Base-by-base conservation (phyloP, 2,329 filamentous ascomycete genomes). In the Calycina herbarum region DNA sequence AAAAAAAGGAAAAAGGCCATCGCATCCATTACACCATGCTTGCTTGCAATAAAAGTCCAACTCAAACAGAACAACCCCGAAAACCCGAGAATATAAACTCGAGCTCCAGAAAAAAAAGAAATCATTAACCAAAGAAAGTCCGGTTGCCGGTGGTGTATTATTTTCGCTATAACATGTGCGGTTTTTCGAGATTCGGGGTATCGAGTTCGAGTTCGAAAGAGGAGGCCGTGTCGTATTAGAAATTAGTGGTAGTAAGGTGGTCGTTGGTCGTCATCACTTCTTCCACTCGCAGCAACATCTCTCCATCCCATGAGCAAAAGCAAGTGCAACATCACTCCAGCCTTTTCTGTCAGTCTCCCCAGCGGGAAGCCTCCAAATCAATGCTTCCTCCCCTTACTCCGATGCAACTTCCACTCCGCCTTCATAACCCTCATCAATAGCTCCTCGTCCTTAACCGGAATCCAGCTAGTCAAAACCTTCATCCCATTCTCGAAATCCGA, bases 401-500 rank as follows among this genome's bases (percentile, higher is more conserved):
- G 80, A 69, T 86, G 83, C 60, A 81, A 78, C 80, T 91, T 96
- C 86, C 91, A 97, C 79, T 98, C 94, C 15, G 92, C 88, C 75
- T 89, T 89, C 31, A 93, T 89, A 66, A 97, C 92, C 73, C 89
- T 89, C 92, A 99, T 96, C 73, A 99, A 83, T 65, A 96, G 79
- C 76, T 98, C 93, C 75, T 97, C 93, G 73, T 99, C 94, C 78
- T 93, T 93, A 76, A 99, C 90, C 24, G 94, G 93, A 57, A 98
- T 90, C 88, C 92, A 97, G 64, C 91, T 93, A 35, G 95, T 98
- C 68, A 99, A 82, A 7, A 94, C 91, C 80, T 97, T 98, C 95
- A 99, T 99, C 58, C 91, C 91, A 74, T 96, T 96, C 77, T 99
- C 95, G 77, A 98, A 99, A 76, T 99, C 95, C 20, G 92, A 93